Evolutionary conservation across 257 asterid genomes (phyloP), one percentile per base, ranked within the genome.

Genomic region (Cruciata laevipes): DNA sequence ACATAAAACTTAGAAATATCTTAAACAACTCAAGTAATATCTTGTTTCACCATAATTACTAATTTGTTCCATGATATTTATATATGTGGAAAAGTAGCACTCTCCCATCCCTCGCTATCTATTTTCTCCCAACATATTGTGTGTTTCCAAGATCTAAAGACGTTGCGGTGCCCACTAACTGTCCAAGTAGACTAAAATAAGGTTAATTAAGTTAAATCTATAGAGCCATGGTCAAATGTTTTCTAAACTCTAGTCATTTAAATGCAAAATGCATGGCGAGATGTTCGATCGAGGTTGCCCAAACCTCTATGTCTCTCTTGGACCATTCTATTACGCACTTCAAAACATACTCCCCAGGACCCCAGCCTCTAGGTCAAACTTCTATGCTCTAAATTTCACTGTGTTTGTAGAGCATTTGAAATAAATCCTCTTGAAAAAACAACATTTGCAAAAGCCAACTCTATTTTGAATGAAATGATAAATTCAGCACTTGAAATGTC

Each of bases 111-210:
- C 49, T 40, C 17, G 12, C 14, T 11, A 8, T 1, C 33, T 69
- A 70, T 71, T 80, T 70, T 65, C 71, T 42, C 73, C 71, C 49
- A 67, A 72, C 65, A 51, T 60, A 13, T 68, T 63, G 8, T 30
- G 23, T 18, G 27, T 63, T 51, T 71, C 69, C 38, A 60, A n/a
- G 42, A 60, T 60, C 42, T 27, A 37, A 37, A 37, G 42, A n/a
- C n/a, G n/a, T 37, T 37, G 10, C 3, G 42, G 42, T 37, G 16
- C 55, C 55, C 55, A 47, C 55, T 47, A 7, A 47, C 55, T 47
- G 55, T 47, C 7, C 5, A 16, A 4, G 8, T 47, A 17, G 55
- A 47, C 16, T 47, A 47, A 47, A 47, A 16, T 42, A 47, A 7
- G 7, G 6, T 14, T 47, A 47, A 47, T 47, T 47, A 47, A 47